Evolutionary conservation across 805 yeast genomes (phyloP), one percentile per base, ranked within the genome.

Genomic region (Kazachstania martiniae): DNA sequence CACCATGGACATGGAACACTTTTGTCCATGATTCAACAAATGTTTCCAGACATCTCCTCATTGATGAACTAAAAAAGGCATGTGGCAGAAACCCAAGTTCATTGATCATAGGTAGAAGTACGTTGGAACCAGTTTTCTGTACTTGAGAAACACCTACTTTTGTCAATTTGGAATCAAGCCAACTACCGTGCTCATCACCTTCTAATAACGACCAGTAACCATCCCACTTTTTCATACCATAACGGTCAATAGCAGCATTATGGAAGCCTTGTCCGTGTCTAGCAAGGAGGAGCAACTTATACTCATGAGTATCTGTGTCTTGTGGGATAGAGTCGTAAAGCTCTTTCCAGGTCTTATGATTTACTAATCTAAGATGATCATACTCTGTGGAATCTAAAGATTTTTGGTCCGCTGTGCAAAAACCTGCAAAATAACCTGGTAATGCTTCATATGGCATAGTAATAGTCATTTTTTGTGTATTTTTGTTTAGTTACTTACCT

Each of bases 191-290:
- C 4, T 75, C 80, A 45, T 73, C 77, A 2, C 76, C 75, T 4
- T 61, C 56, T 27, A 65, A 37, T 12, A 56, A 54, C 5, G 73
- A 62, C 75, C 76, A 75, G 36, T 74, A 64, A 0, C 47, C 43
- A 42, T 71, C 55, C 86, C 84, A 77, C n/a, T 54, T 69, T 2
- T 63, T 62, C 13, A 61, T 34, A 8, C 83, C 83, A 43, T 73
- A 74, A 37, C 68, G 63, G 15, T 55, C 57, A 12, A 74, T 71
- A 3, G 71, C 66, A 28, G 62, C 59, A 43, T 77, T 77, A 40
- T 77, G 86, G 46, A 56, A 69, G 0, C 84, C 85, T 50, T 77
- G 81, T 5, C 84, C 85, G 43, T 77, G 85, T 47, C 85, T 63
- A 61, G 49, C 52, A 5, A 49, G 28, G 1, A 44, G 27, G 6